Percentiles rank a stretch among this genome's conserved stretches.
These are phyloP conservation scores for Melaleuca alternifolia DNA, from an alignment of 345 rosid genomes.

Conservation along the genomic window DNA sequence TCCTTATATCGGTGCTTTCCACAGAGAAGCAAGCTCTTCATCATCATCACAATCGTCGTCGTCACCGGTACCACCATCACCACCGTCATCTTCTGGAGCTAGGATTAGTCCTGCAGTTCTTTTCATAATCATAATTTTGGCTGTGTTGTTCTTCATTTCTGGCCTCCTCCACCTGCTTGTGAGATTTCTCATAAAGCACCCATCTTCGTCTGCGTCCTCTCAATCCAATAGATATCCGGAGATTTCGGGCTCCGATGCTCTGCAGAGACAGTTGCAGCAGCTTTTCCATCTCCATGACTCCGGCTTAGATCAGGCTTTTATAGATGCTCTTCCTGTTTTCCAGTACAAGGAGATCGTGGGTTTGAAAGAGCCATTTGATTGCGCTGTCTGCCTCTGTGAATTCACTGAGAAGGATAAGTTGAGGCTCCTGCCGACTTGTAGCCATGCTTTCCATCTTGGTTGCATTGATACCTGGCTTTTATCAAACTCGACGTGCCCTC, in stretches of 20 bases:
- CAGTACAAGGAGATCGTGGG: slow-evolving; percentile 67
- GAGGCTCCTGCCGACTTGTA: slow-evolving; percentile 72
- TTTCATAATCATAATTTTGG: slow-evolving; percentile 64
- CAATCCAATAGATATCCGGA: slow-evolving; percentile 60
- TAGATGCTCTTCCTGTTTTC: slow-evolving; percentile 82
- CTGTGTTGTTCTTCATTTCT: slow-evolving; percentile 72
- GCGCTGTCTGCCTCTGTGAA: slow-evolving; percentile 89
- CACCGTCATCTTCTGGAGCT: slow-evolving; percentile 42
- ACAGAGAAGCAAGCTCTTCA: not conserved
- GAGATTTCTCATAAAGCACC: slow-evolving; percentile 68
- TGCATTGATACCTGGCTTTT: slow-evolving; percentile 89
- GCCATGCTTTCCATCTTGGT: slow-evolving; percentile 81
- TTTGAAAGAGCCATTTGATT: slow-evolving; percentile 67
- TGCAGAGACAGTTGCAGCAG: slow-evolving; percentile 84
- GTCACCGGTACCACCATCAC: not conserved
- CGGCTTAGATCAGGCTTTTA: slow-evolving; percentile 84
- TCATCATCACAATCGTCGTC: not conserved
- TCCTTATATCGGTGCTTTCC: slow-evolving; percentile 1
- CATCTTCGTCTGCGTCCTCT: slow-evolving; percentile 36
- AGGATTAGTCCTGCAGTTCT: slow-evolving; percentile 78
- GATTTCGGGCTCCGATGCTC: slow-evolving; percentile 62
- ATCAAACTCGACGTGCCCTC: slow-evolving; percentile 77
- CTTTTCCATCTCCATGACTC: slow-evolving; percentile 85
- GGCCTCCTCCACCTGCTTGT: slow-evolving; percentile 79
- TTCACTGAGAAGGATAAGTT: slow-evolving; percentile 73